These are phyloP conservation scores for Pythium dissimile DNA, from an alignment of 352 stramenopile species.

Conservation along the genomic window DNA sequence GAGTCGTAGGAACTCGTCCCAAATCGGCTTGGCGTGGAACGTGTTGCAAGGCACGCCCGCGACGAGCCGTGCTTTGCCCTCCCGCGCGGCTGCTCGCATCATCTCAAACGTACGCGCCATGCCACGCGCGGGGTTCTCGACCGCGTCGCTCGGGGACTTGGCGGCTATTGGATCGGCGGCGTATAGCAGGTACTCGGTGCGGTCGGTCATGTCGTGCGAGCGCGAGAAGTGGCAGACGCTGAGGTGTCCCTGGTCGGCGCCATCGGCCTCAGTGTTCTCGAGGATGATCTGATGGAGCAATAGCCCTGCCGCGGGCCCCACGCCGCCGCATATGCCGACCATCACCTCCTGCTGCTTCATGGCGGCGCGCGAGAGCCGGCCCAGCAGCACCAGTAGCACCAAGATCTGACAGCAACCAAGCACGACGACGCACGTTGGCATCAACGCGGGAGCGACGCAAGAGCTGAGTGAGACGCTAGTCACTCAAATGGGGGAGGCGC, in stretches of 20 bases:
- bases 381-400: constrained; percentile 6
- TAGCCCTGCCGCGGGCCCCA: constrained; percentile 62
- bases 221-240: constrained; percentile 71
- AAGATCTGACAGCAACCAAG: constrained; percentile 18
- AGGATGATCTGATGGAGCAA: constrained; percentile 74
- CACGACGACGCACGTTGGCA: constrained; percentile 20
- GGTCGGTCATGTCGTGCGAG: constrained; percentile 73
- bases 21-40: constrained; percentile 70
- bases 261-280: constrained; percentile 59
- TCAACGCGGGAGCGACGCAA: background rate
- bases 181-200: constrained; percentile 54
- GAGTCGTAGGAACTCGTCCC: constrained; percentile 59
- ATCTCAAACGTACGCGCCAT: constrained; percentile 77
- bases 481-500: constrained; percentile 4
- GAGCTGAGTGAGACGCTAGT: background rate
- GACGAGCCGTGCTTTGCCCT: constrained; percentile 40
- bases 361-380: background rate
- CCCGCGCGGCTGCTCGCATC: constrained; percentile 45
- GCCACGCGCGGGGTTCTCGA: constrained; percentile 67
- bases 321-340: constrained; percentile 71
- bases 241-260: constrained; percentile 62
- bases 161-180: constrained; percentile 1
- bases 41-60: constrained; percentile 72
- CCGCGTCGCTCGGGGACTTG: background rate
- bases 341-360: constrained; percentile 45